Percentiles rank a stretch among this genome's conserved stretches.
These are phyloP conservation scores for Salix exigua DNA, from an alignment of 345 rosid species.

Conservation along the genomic window DNA sequence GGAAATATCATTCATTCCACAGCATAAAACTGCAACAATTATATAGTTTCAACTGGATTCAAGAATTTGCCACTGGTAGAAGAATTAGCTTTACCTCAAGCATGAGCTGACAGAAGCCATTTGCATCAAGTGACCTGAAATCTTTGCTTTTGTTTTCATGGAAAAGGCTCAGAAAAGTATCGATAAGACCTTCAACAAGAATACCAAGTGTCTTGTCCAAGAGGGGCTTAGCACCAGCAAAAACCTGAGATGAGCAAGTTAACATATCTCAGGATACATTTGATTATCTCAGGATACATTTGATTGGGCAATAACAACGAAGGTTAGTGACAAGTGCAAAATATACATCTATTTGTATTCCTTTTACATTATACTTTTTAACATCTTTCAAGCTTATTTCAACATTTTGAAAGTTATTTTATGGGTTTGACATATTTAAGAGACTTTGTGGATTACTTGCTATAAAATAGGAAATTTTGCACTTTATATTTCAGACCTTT, in stretches of 20 bases:
- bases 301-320: neutral
- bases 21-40: neutral
- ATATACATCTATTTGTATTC: too few species aligned
- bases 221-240: constrained; percentile 91
- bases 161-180: constrained; percentile 78
- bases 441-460: too few species aligned
- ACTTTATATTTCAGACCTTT: too few species aligned
- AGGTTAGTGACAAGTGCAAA: too few species aligned
- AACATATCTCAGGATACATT: neutral
- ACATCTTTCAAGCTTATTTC: too few species aligned
- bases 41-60: neutral
- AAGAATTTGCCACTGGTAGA: neutral
- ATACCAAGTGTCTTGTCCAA: constrained; percentile 89
- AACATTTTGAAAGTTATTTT: too few species aligned
- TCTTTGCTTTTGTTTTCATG: constrained; percentile 62
- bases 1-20: neutral
- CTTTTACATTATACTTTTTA: too few species aligned
- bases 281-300: neutral
- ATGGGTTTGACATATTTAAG: too few species aligned
- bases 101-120: constrained; percentile 98
- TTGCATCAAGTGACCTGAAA: constrained; percentile 69
- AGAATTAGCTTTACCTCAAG: constrained; percentile 66
- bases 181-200: constrained; percentile 91
- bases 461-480: too few species aligned
- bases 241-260: constrained; percentile 49